These are phyloP conservation scores for Diaporthe capsici DNA, from an alignment of 2,329 filamentous ascomycete species.

Conservation along the genomic window DNA sequence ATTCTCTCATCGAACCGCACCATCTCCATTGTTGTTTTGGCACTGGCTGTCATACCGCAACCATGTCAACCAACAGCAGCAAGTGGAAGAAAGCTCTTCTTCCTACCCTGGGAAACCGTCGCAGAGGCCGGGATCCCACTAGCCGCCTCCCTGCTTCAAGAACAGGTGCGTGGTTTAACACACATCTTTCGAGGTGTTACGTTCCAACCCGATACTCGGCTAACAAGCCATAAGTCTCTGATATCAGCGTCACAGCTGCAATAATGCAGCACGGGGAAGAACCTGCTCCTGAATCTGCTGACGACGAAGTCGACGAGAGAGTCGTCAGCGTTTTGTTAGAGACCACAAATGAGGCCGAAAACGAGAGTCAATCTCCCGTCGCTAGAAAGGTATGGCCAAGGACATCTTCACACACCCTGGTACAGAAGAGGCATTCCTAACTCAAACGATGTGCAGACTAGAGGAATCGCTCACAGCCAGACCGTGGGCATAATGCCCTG, in stretches of 20 bases:
- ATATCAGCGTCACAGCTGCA: constrained; percentile 2
- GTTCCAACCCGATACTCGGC: neutral
- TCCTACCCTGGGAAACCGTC: constrained; percentile 34
- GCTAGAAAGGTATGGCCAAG: constrained; percentile 21
- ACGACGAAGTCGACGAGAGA: constrained; percentile 25
- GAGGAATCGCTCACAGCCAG: constrained; percentile 30
- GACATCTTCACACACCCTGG: too few relatives aligned
- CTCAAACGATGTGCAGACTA: neutral
- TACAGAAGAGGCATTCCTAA: neutral
- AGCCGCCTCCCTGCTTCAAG: constrained; percentile 26
- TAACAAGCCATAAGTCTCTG: constrained; percentile 29
- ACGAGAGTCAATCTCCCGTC: neutral
- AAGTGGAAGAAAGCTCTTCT: constrained; percentile 40
- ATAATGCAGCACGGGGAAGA: neutral
- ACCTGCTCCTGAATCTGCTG: neutral
- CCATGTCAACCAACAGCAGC: constrained; percentile 10
- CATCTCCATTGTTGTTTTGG: neutral
- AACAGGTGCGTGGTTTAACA: constrained; percentile 27
- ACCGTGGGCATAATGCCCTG: constrained; percentile 27
- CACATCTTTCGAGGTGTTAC: too few relatives aligned
- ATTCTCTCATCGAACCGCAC: neutral
- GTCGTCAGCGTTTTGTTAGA: constrained; percentile 39
- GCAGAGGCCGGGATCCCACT: neutral
- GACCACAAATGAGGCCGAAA: constrained; percentile 24
- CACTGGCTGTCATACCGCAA: neutral